Conservation (phyloP, 1,284 basidiomycete genomes). For the Apiotrichum domesticum region DNA sequence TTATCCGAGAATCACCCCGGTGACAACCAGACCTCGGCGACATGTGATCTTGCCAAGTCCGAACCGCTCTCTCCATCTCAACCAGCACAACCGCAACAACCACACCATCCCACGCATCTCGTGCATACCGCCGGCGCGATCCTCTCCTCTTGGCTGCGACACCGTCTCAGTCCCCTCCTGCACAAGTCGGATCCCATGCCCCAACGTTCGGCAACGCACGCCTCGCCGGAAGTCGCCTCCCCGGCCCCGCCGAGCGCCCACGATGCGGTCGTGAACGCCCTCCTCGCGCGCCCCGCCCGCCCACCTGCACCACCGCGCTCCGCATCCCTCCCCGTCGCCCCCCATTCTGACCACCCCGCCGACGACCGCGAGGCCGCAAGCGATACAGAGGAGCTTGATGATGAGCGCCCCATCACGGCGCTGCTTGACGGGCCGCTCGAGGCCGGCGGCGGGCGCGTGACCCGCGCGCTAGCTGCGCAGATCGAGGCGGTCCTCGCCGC, state of each 20-base stretch:
- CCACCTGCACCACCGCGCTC: neutral
- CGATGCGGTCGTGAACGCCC: conserved; percentile 4
- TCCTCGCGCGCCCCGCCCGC: conserved; percentile 1
- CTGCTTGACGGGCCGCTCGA: conserved; percentile 15
- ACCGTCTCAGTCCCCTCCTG: no score
- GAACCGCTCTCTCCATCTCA: no score
- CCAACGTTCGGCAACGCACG: no score
- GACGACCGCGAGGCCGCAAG: neutral
- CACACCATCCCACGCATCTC: no score
- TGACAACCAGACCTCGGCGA: no score
- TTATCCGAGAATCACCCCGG: no score
- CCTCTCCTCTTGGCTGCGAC: no score
- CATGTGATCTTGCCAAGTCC: no score
- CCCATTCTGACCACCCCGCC: neutral
- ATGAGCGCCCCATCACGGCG: neutral
- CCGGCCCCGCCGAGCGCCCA: neutral
- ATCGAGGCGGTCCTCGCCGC: conserved; percentile 14
- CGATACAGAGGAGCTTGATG: neutral
- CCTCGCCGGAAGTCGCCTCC: neutral
- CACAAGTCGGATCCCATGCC: no score
- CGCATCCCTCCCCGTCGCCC: neutral
- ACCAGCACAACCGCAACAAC: no score
- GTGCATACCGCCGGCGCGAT: no score
- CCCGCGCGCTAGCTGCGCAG: conserved; percentile 10
- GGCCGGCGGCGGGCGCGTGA: conserved; percentile 9